Base-by-base conservation (phyloP, 345 rosid species). In the Bruguiera gymnorhiza region DNA sequence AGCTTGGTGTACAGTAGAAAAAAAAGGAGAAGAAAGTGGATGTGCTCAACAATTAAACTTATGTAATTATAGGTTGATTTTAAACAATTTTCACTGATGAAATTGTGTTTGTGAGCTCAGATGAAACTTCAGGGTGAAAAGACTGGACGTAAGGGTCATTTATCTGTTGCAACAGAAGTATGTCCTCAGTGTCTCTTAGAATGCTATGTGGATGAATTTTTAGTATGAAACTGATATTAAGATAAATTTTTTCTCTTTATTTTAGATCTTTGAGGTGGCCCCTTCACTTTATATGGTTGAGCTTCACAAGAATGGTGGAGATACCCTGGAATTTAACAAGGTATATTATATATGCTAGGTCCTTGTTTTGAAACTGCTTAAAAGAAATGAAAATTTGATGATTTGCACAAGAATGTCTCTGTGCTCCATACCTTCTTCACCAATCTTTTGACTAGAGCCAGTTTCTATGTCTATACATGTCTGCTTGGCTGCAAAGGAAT, bases 111-210 rank as follows among this genome's bases (percentile, higher is more conserved):
- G 20, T 16, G 54, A 19, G 69, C 62, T 52, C 83, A 95, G 99
- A 73, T 95, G 90, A 95, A 92, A 86, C 87, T 95, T 71, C 78
- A 79, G 52, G 99, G 98, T 61, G 98, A 89, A 65, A 92, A 95
- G 79, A 86, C 89, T 72, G 99, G 99, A 46, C 92, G 99, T n/a
- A 95, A 95, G 86, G 99, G 99, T 76, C 99, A 89, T 81, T 82
- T 95, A 74, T 88, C 96, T 37, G 85, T 95, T 71, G 84, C 99
- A 71, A 92, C 99, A 7, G 98, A 92, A 89, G 99, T 89, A 79
- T 36, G 79, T 36, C 8, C 58, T 62, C 60, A 29, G 23, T 43
- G 60, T 64, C 29, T 18, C 37, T 23, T 27, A 31, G 21, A 19
- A 53, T 21, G 27, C 8, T 32, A 4, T 39, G 50, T 13, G 20